Evolutionary conservation across 805 yeast genomes (phyloP).

Genomic region (Schwanniomyces yamadae): DNA sequence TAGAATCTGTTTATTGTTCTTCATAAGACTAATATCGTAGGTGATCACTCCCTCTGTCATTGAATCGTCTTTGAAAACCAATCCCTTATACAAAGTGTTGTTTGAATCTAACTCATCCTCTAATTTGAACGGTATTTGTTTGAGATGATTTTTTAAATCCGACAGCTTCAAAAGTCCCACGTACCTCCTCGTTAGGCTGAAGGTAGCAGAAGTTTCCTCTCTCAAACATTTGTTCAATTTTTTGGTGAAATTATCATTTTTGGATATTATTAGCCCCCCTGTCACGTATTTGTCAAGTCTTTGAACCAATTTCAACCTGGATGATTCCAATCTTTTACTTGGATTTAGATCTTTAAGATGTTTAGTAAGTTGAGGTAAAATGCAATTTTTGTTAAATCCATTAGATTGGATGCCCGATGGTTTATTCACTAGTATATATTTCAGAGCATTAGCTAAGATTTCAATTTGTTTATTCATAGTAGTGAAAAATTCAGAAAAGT

Average conservation of each 20-base stretch:
- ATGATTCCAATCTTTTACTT: constrained; percentile 9
- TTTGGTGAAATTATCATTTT: constrained; percentile 16
- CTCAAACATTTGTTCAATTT: constrained; percentile 10
- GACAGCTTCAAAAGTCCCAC: constrained; percentile 14
- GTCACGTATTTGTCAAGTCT: constrained; percentile 23
- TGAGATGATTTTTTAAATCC: constrained; percentile 2
- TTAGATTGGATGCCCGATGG: constrained; percentile 19
- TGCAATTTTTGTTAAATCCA: constrained; percentile 9
- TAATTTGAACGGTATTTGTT: constrained; percentile 1
- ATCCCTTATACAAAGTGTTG: constrained; percentile 5
- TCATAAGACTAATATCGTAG: constrained; percentile 9
- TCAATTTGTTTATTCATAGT: constrained; percentile 8
- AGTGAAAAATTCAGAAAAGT: background rate
- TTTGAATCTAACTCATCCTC: background rate
- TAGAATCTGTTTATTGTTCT: constrained; percentile 6
- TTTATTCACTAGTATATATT: constrained; percentile 20
- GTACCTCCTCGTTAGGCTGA: constrained; percentile 13
- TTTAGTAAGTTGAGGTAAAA: constrained; percentile 14
- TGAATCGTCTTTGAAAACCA: constrained; percentile 8
- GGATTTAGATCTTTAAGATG: constrained; percentile 10
- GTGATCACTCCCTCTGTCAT: constrained; percentile 12
- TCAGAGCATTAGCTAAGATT: constrained; percentile 15
- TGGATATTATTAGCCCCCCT: constrained; percentile 21
- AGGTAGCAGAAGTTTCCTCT: constrained; percentile 1
- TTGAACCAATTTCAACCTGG: constrained; percentile 15